phyloP scores from a whole-genome alignment of 805 yeast species.

The Candida maesae region DNA sequence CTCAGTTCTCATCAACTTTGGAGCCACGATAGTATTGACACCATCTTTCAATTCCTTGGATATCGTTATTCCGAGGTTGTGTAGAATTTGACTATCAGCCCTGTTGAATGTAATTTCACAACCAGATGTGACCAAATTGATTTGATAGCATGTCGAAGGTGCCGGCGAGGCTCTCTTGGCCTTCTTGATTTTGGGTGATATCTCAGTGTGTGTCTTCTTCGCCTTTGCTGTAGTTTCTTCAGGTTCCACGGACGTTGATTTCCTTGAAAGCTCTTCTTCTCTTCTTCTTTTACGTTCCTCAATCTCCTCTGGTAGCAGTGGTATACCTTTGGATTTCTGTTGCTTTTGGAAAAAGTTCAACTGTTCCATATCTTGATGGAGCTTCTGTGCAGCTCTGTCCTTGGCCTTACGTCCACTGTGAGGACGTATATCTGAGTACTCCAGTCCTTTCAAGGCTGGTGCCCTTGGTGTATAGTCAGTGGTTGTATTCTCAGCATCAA shows the following conservation, averaged over 20 bases:
- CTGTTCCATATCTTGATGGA: constrained; percentile 67
- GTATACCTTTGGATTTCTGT: constrained; percentile 33
- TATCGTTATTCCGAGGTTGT: constrained; percentile 55
- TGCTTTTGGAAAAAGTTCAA: constrained; percentile 61
- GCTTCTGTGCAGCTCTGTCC: constrained; percentile 57
- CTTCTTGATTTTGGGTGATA: constrained; percentile 7
- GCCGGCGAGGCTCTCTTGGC: constrained; percentile 16
- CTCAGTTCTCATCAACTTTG: constrained; percentile 78
- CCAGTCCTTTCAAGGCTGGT: constrained; percentile 10
- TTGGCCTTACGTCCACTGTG: constrained; percentile 54
- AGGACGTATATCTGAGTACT: constrained; percentile 1
- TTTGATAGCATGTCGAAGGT: constrained; percentile 25
- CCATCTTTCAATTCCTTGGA: constrained; percentile 29
- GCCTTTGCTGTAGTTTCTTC: constrained; percentile 13
- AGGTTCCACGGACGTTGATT: constrained; percentile 9
- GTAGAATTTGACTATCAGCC: constrained; percentile 40
- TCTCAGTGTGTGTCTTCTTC: neutral
- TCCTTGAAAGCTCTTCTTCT: constrained; percentile 24
- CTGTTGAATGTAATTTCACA: constrained; percentile 47
- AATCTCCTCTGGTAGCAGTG: constrained; percentile 39
- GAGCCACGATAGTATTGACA: constrained; percentile 62
- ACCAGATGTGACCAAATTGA: constrained; percentile 60
- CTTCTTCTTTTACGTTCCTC: constrained; percentile 29
- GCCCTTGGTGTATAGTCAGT: constrained; percentile 10
- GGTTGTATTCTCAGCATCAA: too few species aligned